These are phyloP conservation scores for Agaricus sinodeliciosus DNA, from an alignment of 768 basidiomycete genomes.

Conservation along the genomic window DNA sequence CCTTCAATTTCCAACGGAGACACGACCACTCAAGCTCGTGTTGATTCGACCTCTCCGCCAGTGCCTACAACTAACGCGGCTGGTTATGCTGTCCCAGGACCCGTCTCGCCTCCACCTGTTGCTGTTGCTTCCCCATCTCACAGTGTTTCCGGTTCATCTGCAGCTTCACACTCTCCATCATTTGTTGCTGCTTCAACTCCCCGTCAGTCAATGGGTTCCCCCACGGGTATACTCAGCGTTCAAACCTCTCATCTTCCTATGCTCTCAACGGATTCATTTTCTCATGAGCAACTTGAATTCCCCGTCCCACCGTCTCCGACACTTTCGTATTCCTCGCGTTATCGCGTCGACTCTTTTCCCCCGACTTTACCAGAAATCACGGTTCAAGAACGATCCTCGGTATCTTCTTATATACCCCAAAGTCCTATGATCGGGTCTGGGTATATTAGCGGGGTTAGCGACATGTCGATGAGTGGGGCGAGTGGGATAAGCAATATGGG, in stretches of 20 bases:
- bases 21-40: neutral
- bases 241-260: conserved; percentile 7
- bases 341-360: conserved; percentile 43
- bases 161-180: neutral
- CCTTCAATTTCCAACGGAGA: neutral
- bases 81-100: neutral
- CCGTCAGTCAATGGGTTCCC: too few species aligned
- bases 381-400: conserved; percentile 36
- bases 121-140: neutral
- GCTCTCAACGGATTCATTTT: conserved; percentile 12
- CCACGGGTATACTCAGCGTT: conserved; percentile 2
- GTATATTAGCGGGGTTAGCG: conserved; percentile 5
- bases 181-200: neutral
- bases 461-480: neutral
- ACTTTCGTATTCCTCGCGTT: conserved; percentile 23
- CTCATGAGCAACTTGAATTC: conserved; percentile 27
- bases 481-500: neutral
- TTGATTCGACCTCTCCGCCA: neutral
- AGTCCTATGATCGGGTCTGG: conserved; percentile 7
- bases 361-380: conserved; percentile 49
- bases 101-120: neutral
- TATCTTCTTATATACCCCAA: conserved; percentile 20
- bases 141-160: neutral
- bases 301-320: conserved; percentile 31
- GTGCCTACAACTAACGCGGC: neutral